A percentile compares a stretch with the other conserved stretches of the same genome.
These are phyloP conservation scores for Beauveria sp. DNA, from an alignment of 2,329 filamentous ascomycete species.

Conservation along the genomic window DNA sequence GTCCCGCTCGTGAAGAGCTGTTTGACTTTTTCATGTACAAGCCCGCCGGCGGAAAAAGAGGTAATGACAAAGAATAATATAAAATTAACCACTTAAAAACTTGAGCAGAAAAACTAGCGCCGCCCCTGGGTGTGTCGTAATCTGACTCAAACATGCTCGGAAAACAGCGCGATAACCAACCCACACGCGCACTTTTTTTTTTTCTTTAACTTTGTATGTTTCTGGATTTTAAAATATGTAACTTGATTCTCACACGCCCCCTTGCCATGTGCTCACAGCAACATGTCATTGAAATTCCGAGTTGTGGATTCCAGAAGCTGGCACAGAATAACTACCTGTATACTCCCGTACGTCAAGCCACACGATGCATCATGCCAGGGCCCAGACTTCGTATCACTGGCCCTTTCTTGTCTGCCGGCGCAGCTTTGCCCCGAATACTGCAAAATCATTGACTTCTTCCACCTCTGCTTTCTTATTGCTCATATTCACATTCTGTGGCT, in stretches of 20 bases:
- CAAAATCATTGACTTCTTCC: neutral
- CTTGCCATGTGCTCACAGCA: no score
- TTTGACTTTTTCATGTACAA: no score
- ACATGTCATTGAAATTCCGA: no score
- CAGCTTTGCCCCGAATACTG: neutral
- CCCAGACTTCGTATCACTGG: neutral
- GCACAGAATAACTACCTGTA: neutral
- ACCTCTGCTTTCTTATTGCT: neutral
- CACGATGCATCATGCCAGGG: neutral
- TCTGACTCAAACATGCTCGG: conserved; percentile 7
- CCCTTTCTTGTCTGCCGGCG: neutral
- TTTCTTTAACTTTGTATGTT: no score
- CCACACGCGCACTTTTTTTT: no score
- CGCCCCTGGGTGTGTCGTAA: neutral
- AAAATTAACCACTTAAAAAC: neutral
- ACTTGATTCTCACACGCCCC: no score
- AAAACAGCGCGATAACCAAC: neutral
- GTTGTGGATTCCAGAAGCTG: neutral
- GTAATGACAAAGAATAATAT: neutral
- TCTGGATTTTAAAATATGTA: neutral
- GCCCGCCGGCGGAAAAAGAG: no score
- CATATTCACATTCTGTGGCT: neutral
- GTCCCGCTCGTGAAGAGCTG: no score
- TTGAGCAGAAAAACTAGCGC: neutral
- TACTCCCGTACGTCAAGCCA: neutral